Percentiles rank a stretch among this genome's conserved stretches.
Conservation (phyloP, 2,329 filamentous ascomycete genomes). For the Dactylella cylindrospora region DNA sequence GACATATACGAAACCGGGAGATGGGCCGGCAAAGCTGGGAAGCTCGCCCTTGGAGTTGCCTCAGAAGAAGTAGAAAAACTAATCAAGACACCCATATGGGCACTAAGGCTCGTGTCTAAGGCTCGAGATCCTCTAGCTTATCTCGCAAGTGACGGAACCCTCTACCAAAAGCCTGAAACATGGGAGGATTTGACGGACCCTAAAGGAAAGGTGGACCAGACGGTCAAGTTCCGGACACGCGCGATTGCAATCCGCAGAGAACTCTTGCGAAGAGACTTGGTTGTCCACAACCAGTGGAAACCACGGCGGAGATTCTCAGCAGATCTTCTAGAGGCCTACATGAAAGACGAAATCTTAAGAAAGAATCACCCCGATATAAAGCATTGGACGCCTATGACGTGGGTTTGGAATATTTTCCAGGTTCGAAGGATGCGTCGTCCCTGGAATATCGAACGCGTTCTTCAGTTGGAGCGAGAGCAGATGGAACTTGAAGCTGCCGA, state of each 20-base stretch:
- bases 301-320: constrained; percentile 17
- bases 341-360: constrained; percentile 12
- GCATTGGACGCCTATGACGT: constrained; percentile 25
- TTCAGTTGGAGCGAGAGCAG: background rate
- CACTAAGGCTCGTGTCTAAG: constrained; percentile 29
- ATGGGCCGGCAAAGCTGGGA: constrained; percentile 27
- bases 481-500: background rate
- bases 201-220: constrained; percentile 2
- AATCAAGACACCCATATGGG: constrained; percentile 31
- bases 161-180: constrained; percentile 3
- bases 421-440: constrained; percentile 5
- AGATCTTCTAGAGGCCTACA: constrained; percentile 9
- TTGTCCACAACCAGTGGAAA: constrained; percentile 13
- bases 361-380: constrained; percentile 12
- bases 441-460: background rate
- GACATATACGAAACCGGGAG: constrained; percentile 38
- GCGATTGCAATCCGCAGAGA: constrained; percentile 19
- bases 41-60: constrained; percentile 27
- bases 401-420: constrained; percentile 38
- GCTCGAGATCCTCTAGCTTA: constrained; percentile 23
- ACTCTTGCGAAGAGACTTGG: constrained; percentile 23
- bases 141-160: constrained; percentile 15
- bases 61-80: constrained; percentile 25
- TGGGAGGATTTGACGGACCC: constrained; percentile 11
- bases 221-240: constrained; percentile 2